Evolutionary conservation across 192 early-diverging fungal species (phyloP), one percentile per base, ranked within the genome.

Genomic region (Linnemannia schmuckeri): DNA sequence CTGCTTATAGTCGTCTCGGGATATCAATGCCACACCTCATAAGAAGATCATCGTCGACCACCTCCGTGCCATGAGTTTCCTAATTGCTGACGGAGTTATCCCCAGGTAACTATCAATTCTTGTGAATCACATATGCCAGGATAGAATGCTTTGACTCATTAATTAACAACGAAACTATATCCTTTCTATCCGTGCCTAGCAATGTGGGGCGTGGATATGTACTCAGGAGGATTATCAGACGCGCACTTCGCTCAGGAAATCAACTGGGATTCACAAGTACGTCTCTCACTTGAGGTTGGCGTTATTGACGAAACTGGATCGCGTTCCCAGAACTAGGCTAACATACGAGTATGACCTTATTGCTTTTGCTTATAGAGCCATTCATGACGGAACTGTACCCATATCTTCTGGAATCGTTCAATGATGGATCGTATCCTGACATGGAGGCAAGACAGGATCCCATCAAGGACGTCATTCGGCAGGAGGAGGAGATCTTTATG

Each of bases 31-130:
- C n/a, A 77, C 85, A 4, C 77, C 90, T 24, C 91, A 92, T 55
- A 90, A 92, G 72, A 91, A 91, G 70, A 92, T 93, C 54, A 89
- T 93, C 61, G 92, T 92, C 3, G 92, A 93, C 74, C 92, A 93
- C 66, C 72, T 93, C 24, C 84, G 91, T 20, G 79, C 92, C 47
- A 90, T 91, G 90, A 88, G 89, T 33, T 93, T 92, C 41, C 75
- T 93, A 37, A 92, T 93, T 72, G 89, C 88, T 12, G 92, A 93
- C 42, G 92, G 92, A 12, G 91, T 93, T 6, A 92, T 91, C 47
- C 92, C 92, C 49, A 89, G 89, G 90, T 92, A 83, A 37, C 3
- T 33, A 42, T 42, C 22, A 7, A 55, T 42, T 47, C 12, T 13
- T 7, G 27, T 40, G 22, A 72, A 35, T 0, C 24, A 63, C 7